A percentile compares a stretch with the other conserved stretches of the same genome.
These are phyloP conservation scores for Biscogniauxia sp. DNA, from an alignment of 2,329 filamentous ascomycete genomes.

Conservation along the genomic window DNA sequence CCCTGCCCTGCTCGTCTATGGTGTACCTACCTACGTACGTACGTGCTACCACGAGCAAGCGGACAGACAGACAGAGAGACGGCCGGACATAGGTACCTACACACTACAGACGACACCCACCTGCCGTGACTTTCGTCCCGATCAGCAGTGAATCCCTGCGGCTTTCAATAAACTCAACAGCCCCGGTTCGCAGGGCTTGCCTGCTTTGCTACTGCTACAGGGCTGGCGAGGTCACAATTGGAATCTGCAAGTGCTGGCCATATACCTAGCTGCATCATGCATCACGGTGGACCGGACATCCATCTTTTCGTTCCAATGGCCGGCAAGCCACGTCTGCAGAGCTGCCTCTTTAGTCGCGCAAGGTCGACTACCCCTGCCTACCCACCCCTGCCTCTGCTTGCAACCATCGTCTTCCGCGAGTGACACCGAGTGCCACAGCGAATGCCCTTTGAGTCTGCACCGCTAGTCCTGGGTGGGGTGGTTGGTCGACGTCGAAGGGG, in stretches of 20 bases:
- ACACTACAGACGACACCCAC: neutral
- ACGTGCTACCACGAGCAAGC: too few species aligned
- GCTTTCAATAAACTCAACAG: constrained; percentile 25
- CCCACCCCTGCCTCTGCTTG: constrained; percentile 27
- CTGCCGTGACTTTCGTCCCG: constrained; percentile 9
- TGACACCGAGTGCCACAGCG: constrained; percentile 33
- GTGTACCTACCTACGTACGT: too few species aligned
- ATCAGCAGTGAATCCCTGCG: constrained; percentile 23
- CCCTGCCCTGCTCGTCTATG: too few species aligned
- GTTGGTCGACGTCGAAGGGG: constrained; percentile 27
- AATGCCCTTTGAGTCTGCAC: constrained; percentile 23
- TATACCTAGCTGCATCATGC: constrained; percentile 19
- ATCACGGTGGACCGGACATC: constrained; percentile 24
- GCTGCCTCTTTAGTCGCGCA: constrained; percentile 29
- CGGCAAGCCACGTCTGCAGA: constrained; percentile 34
- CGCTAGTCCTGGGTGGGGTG: constrained; percentile 30
- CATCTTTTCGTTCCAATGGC: constrained; percentile 29
- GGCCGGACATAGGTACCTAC: neutral
- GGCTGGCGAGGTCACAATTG: constrained; percentile 27
- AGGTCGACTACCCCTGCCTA: constrained; percentile 18
- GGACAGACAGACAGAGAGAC: neutral
- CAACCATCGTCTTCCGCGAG: constrained; percentile 31
- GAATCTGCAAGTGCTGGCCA: constrained; percentile 25
- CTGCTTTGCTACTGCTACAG: constrained; percentile 18
- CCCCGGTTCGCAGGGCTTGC: constrained; percentile 21